These are phyloP conservation scores for Hanseniaspora opuntiae DNA, from an alignment of 805 yeast genomes.

Conservation along the genomic window DNA sequence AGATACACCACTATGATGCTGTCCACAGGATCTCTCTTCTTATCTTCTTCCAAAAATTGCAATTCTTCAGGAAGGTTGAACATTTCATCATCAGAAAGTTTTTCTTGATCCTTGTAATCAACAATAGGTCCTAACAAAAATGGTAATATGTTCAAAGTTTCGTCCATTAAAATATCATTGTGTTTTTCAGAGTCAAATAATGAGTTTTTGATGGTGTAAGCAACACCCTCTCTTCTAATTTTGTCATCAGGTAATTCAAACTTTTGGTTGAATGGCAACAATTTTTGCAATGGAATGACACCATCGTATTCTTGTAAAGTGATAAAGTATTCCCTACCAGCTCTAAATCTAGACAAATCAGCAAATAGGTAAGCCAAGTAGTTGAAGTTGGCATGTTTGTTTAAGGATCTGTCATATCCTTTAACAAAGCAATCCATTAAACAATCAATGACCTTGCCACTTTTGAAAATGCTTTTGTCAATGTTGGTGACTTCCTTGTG, in stretches of 20 bases:
- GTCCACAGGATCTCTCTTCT: conserved; percentile 57
- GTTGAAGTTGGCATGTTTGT: conserved; percentile 62
- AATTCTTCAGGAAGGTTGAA: conserved; percentile 79
- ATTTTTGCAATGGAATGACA: conserved; percentile 67
- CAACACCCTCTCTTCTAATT: conserved; percentile 81
- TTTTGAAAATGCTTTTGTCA: conserved; percentile 41
- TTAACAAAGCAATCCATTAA: conserved; percentile 80
- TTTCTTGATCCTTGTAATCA: conserved; percentile 50
- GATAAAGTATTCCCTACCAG: conserved; percentile 67
- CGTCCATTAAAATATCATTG: conserved; percentile 42
- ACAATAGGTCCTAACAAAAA: conserved; percentile 72
- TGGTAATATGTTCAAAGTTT: conserved; percentile 60
- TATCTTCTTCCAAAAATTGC: conserved; percentile 63
- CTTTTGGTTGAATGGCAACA: conserved; percentile 70
- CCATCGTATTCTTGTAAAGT: conserved; percentile 58
- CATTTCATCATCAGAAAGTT: conserved; percentile 67
- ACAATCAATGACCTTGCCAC: conserved; percentile 54
- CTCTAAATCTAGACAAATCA: conserved; percentile 63
- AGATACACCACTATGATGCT: conserved; percentile 58
- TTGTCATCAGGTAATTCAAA: conserved; percentile 41
- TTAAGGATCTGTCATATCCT: conserved; percentile 60
- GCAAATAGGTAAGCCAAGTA: conserved; percentile 80
- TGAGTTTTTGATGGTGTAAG: conserved; percentile 81
- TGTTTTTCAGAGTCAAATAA: conserved; percentile 70
- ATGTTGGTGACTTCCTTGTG: conserved; percentile 25